Conservation (phyloP, 805 yeast genomes). For the Priceomyces medius region DNA sequence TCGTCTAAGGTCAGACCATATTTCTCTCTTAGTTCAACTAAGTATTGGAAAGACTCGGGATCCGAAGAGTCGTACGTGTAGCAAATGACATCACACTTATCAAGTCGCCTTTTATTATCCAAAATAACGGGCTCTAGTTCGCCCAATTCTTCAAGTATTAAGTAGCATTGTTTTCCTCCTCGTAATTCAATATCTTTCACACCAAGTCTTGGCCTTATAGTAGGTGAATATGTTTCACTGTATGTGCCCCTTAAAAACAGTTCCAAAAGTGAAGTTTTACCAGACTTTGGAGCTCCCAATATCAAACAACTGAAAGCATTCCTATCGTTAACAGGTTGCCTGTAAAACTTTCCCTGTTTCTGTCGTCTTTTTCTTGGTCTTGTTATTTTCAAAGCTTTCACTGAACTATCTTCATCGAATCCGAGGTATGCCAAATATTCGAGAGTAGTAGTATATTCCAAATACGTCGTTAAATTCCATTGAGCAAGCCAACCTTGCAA, state of each 20-base stretch:
- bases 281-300: conserved; percentile 81
- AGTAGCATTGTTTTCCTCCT: conserved; percentile 94
- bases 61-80: conserved; percentile 91
- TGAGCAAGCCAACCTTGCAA: conserved; percentile 99
- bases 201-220: conserved; percentile 75
- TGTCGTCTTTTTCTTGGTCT: conserved; percentile 74
- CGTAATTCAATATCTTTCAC: conserved; percentile 90
- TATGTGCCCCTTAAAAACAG: conserved; percentile 76
- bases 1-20: conserved; percentile 57
- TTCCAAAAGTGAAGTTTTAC: conserved; percentile 82
- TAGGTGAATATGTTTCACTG: conserved; percentile 73
- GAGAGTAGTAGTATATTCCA: conserved; percentile 79
- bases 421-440: conserved; percentile 91
- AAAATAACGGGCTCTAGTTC: conserved; percentile 80
- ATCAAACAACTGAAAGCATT: conserved; percentile 90
- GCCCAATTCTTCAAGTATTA: conserved; percentile 87
- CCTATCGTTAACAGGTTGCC: conserved; percentile 73
- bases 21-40: conserved; percentile 64
- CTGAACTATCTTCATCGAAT: conserved; percentile 54
- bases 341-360: conserved; percentile 58
- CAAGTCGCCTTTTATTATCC: conserved; percentile 65
- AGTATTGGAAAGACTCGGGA: conserved; percentile 87
- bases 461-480: conserved; percentile 94
- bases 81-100: conserved; percentile 89
- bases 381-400: conserved; percentile 61